These are phyloP conservation scores for Penicillium sp. DNA, from an alignment of 2,329 filamentous ascomycete genomes.

Conservation along the genomic window DNA sequence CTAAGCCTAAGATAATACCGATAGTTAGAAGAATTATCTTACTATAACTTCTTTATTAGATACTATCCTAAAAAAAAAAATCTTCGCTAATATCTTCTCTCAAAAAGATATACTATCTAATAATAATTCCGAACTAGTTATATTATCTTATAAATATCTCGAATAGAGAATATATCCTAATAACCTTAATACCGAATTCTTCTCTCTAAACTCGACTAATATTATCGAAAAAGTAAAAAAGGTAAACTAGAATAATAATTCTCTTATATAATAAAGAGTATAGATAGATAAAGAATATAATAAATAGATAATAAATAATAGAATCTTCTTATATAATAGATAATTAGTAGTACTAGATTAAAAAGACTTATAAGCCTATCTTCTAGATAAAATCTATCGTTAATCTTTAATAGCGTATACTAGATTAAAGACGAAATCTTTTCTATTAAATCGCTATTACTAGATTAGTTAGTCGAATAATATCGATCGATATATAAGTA, in stretches of 20 bases:
- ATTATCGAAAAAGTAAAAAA: not conserved
- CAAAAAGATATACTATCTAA: not conserved
- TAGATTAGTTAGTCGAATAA: not conserved
- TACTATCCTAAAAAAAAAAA: not conserved
- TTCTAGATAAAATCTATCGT: not conserved
- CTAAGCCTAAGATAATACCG: slow-evolving; percentile 11
- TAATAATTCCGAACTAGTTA: not conserved
- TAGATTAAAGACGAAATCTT: not conserved
- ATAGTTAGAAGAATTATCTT: slow-evolving; percentile 5
- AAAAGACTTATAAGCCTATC: not conserved
- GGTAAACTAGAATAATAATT: not conserved
- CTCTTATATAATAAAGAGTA: not conserved
- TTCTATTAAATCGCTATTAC: not conserved
- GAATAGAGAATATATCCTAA: not conserved
- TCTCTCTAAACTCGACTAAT: not conserved
- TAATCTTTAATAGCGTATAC: not conserved
- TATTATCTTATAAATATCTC: not conserved
- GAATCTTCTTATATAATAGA: not conserved
- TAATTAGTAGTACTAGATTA: not conserved
- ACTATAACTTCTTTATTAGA: slow-evolving; percentile 8
- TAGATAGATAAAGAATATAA: not conserved
- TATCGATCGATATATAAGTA: slow-evolving; percentile 1
- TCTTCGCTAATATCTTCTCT: slow-evolving; percentile 2
- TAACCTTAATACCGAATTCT: not conserved
- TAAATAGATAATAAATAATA: not conserved